Evolutionary conservation across 2,329 filamentous ascomycete species (phyloP).

Genomic region (Penicillium sp.): DNA sequence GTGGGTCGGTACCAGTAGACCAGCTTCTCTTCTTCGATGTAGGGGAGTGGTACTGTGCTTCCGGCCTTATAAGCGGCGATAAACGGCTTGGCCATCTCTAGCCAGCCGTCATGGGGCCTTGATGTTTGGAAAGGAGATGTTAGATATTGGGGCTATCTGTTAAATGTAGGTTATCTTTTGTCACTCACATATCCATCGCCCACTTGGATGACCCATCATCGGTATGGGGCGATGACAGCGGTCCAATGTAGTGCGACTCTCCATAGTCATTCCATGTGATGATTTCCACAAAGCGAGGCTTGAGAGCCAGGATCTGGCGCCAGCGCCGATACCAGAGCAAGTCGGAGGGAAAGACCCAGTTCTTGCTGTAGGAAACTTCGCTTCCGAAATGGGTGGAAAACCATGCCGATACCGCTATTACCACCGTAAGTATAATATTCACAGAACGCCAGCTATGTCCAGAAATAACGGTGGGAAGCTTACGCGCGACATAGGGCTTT

Average conservation of each 20-base stretch:
- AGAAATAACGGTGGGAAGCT: conserved; percentile 13
- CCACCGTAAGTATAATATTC: not conserved
- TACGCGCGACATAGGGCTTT: conserved; percentile 53
- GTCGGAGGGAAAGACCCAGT: conserved; percentile 52
- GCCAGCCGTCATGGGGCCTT: conserved; percentile 54
- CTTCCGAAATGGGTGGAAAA: conserved; percentile 53
- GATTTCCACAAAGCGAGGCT: conserved; percentile 51
- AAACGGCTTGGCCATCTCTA: conserved; percentile 55
- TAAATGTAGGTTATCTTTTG: not conserved
- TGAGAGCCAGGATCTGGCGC: conserved; percentile 44
- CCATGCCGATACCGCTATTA: conserved; percentile 48
- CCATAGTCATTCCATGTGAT: conserved; percentile 55
- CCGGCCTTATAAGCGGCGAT: conserved; percentile 55
- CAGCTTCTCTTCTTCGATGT: conserved; percentile 51
- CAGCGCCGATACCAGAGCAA: conserved; percentile 47
- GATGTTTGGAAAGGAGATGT: not conserved
- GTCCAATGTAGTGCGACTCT: conserved; percentile 57
- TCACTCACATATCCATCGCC: conserved; percentile 49
- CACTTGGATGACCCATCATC: conserved; percentile 49
- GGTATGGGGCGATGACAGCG: conserved; percentile 43
- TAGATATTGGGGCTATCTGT: not conserved
- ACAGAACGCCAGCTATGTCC: not conserved
- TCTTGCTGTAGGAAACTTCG: conserved; percentile 51
- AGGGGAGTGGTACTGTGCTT: conserved; percentile 29
- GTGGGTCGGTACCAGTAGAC: conserved; percentile 59